A percentile compares a stretch with the other conserved stretches of the same genome.
Evolutionary conservation across 2,329 filamentous ascomycete genomes (phyloP).

Genomic region (Aspergillus pseudotamarii): DNA sequence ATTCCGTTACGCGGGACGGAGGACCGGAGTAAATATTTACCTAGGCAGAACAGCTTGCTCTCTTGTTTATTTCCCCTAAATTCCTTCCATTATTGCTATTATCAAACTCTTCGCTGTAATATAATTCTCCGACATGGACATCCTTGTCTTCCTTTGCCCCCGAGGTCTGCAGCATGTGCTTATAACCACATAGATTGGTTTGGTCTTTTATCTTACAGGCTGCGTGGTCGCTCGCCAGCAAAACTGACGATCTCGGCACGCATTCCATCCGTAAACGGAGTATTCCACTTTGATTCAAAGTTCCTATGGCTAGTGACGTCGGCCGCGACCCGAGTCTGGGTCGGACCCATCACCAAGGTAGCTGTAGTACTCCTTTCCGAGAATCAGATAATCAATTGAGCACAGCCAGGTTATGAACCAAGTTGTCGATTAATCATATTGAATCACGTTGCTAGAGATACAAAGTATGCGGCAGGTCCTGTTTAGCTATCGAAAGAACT

Average conservation of each 20-base stretch:
- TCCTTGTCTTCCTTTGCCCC: not conserved
- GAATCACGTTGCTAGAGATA: not conserved
- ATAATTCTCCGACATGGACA: not conserved
- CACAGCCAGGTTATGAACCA: not conserved
- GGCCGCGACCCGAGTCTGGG: constrained; percentile 21
- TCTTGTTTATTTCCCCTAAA: not conserved
- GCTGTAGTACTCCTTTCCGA: not conserved
- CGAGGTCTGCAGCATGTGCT: not conserved
- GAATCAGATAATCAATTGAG: not conserved
- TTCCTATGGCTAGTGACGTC: constrained; percentile 33
- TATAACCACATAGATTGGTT: not conserved
- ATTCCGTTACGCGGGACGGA: constrained; percentile 22
- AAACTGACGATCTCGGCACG: constrained; percentile 16
- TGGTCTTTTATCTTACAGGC: not conserved
- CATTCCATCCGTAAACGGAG: constrained; percentile 19
- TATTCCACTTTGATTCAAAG: not conserved
- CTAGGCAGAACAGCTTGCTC: not conserved
- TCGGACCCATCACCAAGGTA: not conserved
- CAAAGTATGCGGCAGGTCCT: not conserved
- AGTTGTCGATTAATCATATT: not conserved
- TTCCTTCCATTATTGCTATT: not conserved
- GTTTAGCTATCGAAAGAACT: not conserved
- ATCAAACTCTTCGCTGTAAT: not conserved
- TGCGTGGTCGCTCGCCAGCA: not conserved
- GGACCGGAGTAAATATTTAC: constrained; percentile 13